Percentiles rank a stretch among this genome's conserved stretches.
Conservation (phyloP, 2,329 filamentous ascomycete species). For the Knoxdaviesia proteae region DNA sequence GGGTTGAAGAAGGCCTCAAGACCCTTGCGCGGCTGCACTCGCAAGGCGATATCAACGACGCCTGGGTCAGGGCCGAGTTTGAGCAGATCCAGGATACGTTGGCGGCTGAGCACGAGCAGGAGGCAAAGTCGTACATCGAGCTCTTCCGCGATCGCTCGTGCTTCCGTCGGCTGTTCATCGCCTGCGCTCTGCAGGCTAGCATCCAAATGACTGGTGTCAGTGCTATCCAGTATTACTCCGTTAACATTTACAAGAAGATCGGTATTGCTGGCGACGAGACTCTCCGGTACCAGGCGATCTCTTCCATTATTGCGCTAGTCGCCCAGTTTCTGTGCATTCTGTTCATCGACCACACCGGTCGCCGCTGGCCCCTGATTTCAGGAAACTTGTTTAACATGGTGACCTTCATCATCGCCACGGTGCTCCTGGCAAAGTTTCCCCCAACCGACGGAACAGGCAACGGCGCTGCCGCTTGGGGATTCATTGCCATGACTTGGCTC, state of each 20-base stretch:
- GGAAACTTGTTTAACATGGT: conserved; percentile 53
- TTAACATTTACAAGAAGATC: conserved; percentile 45
- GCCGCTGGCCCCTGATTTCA: conserved; percentile 49
- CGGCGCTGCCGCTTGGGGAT: conserved; percentile 43
- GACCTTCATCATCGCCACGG: conserved; percentile 48
- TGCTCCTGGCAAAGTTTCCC: conserved; percentile 34
- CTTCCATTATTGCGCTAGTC: conserved; percentile 46
- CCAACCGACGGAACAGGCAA: conserved; percentile 9
- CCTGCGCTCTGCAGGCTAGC: conserved; percentile 46
- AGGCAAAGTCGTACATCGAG: conserved; percentile 49
- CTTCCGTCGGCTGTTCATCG: conserved; percentile 53
- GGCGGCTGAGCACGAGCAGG: conserved; percentile 42
- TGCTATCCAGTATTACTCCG: conserved; percentile 57
- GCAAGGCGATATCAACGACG: conserved; percentile 41
- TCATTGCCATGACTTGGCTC: conserved; percentile 54
- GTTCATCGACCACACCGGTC: conserved; percentile 47
- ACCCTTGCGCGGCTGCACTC: conserved; percentile 52
- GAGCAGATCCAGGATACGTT: conserved; percentile 48
- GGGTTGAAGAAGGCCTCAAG: conserved; percentile 39
- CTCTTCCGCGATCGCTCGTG: conserved; percentile 40
- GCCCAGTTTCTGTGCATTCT: conserved; percentile 49
- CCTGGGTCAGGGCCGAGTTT: conserved; percentile 54
- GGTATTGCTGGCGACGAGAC: conserved; percentile 44
- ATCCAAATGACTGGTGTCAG: conserved; percentile 60
- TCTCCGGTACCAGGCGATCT: conserved; percentile 58